Evolutionary conservation across 1,284 basidiomycete species (phyloP).

Genomic region (Ustilago trichophora): DNA sequence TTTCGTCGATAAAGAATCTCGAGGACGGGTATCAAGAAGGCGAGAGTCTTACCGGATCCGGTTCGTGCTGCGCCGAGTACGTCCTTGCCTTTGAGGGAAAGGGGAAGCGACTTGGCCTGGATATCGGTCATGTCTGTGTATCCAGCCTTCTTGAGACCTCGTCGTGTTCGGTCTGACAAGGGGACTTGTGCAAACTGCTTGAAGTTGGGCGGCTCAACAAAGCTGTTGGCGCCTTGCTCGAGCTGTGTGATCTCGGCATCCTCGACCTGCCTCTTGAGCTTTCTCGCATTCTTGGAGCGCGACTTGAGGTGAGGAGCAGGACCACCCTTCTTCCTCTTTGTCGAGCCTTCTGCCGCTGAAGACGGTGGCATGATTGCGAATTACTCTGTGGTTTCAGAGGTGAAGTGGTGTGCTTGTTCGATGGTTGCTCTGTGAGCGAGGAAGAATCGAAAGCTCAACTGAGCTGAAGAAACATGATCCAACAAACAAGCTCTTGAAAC

Average conservation of each 20-base stretch:
- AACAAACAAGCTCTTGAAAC: not conserved
- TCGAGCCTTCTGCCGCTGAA: conserved; percentile 33
- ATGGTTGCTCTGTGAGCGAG: too few species aligned
- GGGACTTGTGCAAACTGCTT: conserved; percentile 56
- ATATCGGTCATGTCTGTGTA: conserved; percentile 64
- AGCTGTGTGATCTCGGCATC: conserved; percentile 56
- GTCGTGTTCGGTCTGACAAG: conserved; percentile 51
- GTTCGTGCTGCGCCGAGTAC: conserved; percentile 81
- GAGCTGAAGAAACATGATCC: not conserved
- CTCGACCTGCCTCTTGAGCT: conserved; percentile 54
- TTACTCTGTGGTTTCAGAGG: too few species aligned
- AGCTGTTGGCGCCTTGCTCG: conserved; percentile 29
- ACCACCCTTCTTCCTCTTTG: conserved; percentile 39
- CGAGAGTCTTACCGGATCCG: conserved; percentile 85
- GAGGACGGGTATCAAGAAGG: conserved; percentile 80
- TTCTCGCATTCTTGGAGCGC: conserved; percentile 48
- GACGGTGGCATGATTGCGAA: conserved; percentile 28
- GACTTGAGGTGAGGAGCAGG: conserved; percentile 41
- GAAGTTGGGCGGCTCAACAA: conserved; percentile 28
- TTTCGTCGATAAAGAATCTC: conserved; percentile 78
- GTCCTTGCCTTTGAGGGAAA: conserved; percentile 57
- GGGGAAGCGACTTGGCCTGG: conserved; percentile 57
- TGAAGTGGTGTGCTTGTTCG: too few species aligned
- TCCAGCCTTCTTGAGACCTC: conserved; percentile 60
- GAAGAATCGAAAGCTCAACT: not conserved